These are phyloP conservation scores for Kodamaea arcana DNA, from an alignment of 1,139 yeast species.

Conservation along the genomic window DNA sequence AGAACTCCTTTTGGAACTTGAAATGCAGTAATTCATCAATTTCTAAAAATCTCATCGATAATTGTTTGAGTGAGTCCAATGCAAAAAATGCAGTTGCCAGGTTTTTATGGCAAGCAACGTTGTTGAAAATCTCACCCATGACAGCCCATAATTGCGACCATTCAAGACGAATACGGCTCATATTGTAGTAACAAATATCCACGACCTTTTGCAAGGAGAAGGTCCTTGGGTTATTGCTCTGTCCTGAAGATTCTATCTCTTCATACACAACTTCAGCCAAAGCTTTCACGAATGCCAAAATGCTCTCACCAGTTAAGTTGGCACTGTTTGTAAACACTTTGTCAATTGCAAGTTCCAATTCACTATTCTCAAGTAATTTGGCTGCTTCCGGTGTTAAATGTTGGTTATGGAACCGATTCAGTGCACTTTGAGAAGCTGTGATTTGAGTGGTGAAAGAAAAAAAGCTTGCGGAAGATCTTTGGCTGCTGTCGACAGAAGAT, in stretches of 20 bases:
- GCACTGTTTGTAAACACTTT: conserved; percentile 83
- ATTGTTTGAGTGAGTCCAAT: conserved; percentile 86
- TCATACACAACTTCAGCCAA: conserved; percentile 83
- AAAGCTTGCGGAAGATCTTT: conserved; percentile 48
- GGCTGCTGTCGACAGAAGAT: conserved; percentile 50
- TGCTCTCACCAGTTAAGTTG: conserved; percentile 74
- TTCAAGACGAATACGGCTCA: conserved; percentile 93
- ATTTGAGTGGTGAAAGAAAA: conserved; percentile 31
- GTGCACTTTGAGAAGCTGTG: conserved; percentile 40
- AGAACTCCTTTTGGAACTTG: conserved; percentile 90
- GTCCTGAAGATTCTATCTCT: conserved; percentile 87
- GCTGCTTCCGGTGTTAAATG: conserved; percentile 38
- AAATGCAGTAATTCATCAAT: conserved; percentile 93
- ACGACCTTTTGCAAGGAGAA: conserved; percentile 93
- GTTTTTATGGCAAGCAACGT: conserved; percentile 78
- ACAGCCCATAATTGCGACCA: conserved; percentile 96
- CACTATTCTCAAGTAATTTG: conserved; percentile 62
- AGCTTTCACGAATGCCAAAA: conserved; percentile 82
- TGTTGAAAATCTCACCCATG: conserved; percentile 86
- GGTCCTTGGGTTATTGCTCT: conserved; percentile 78
- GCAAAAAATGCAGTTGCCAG: conserved; percentile 83
- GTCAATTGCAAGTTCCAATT: conserved; percentile 80
- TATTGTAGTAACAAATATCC: conserved; percentile 95
- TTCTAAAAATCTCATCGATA: conserved; percentile 87
- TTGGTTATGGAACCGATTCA: conserved; percentile 43